phyloP scores from a whole-genome alignment of 768 basidiomycete genomes.

The Lactarius sp. region DNA sequence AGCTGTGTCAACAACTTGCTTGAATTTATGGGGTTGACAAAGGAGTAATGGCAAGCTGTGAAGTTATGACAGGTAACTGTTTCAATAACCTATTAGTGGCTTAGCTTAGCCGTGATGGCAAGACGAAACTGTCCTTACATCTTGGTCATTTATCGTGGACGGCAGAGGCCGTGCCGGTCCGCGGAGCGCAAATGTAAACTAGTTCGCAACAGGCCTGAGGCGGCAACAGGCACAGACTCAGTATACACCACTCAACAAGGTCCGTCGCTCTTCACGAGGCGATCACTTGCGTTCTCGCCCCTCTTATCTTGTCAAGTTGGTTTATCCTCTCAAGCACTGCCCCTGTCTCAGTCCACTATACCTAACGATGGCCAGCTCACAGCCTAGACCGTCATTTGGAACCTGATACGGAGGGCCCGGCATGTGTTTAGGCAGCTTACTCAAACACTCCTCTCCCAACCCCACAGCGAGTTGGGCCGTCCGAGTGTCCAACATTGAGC shows the following conservation, averaged over 20 bases:
- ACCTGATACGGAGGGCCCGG: background rate
- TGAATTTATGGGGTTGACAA: too few relatives aligned
- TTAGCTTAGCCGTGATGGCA: too few relatives aligned
- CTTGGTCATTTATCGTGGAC: background rate
- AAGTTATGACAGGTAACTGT: background rate
- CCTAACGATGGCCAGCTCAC: background rate
- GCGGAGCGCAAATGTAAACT: background rate
- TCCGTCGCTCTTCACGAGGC: background rate
- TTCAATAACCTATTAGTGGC: background rate
- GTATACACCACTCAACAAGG: background rate
- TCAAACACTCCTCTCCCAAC: background rate
- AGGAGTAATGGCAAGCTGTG: background rate
- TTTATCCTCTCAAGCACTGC: background rate
- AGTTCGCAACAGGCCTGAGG: background rate
- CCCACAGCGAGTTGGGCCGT: background rate
- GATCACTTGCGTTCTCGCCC: conserved; percentile 1
- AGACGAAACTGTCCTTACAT: background rate
- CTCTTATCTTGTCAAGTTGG: background rate
- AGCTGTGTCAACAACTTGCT: too few relatives aligned
- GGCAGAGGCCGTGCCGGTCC: conserved; percentile 1
- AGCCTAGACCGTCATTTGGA: background rate
- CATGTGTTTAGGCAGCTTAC: background rate
- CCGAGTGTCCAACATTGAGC: conserved; percentile 2
- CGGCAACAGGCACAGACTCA: background rate
- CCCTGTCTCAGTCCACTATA: background rate